Evolutionary conservation across 2,329 filamentous ascomycete genomes (phyloP), one percentile per base, ranked within the genome.

Genomic region (Blastomyces parvus): DNA sequence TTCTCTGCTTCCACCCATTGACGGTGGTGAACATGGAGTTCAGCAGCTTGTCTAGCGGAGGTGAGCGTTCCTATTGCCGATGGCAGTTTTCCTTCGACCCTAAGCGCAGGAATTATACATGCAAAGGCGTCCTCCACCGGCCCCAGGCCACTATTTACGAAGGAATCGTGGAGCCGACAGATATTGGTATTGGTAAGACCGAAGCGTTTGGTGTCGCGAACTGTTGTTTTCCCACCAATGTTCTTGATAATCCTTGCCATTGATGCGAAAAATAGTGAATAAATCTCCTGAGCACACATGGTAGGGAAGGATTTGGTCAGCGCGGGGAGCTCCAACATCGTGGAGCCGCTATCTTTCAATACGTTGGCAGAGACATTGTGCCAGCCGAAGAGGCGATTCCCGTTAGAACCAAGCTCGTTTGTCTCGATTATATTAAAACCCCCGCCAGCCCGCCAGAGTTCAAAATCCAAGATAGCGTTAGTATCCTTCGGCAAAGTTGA

Each of bases 211-310:
- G 71, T 48, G 0, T 64, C 59, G 0, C 63, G 9, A 4, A 72
- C 3, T 13, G 61, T 60, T 2, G 64, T 65, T 64, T 42, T 62
- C 0, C 30, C 7, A 1, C 70, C 60, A 2, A 67, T 66, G 11
- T 64, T 57, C 7, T 63, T 65, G n/a, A 75, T 66, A 40, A 73
- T 72, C 7, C 69, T 66, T 0, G 72, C 66, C 8, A 65, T 62
- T 8, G 64, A 63, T 11, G 58, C n/a, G 38, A 65, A 63, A 22
- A 64, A 65, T 22, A 64, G 57, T 13, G 64, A 42, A n/a, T 70
- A 76, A 8, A 76, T 66, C 38, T 76, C 73, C 27, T 75, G 74
- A 0, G 74, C 73, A 5, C 61, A 68, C 72, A 74, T 73, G 0
- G 19, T 62, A 30, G 71, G 68, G 0, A 74, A 8, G 3, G 40